Conservation (phyloP, 495 filamentous ascomycete species). For the Cercophora sp. region DNA sequence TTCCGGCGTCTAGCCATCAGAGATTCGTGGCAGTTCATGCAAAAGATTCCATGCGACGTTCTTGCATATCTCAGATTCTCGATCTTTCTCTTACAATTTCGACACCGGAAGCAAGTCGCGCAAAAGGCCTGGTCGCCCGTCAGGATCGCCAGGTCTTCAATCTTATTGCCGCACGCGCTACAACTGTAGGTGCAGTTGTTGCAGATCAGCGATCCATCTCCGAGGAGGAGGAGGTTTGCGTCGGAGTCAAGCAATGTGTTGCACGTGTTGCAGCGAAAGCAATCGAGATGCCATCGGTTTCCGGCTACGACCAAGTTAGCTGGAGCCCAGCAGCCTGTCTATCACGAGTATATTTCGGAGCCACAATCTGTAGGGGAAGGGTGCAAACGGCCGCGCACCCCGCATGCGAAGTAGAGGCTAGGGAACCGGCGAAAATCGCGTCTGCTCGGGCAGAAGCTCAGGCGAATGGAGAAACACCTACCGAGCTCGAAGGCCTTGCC, state of each 20-base stretch:
- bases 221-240: constrained; percentile 93
- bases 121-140: constrained; percentile 99
- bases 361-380: background rate
- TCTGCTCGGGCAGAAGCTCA: background rate
- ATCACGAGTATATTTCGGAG: no score
- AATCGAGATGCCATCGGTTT: constrained; percentile 98
- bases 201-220: constrained; percentile 96
- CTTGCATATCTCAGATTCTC: constrained; percentile 97
- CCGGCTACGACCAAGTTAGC: constrained; percentile 60
- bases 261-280: constrained; percentile 98
- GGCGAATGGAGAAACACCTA: no score
- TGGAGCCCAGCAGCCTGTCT: no score
- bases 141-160: constrained; percentile 95
- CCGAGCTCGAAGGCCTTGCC: constrained; percentile 97
- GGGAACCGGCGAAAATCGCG: no score
- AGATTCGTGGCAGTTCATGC: constrained; percentile 99
- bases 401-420: no score
- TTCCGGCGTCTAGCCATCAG: constrained; percentile 94
- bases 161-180: constrained; percentile 94
- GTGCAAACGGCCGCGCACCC: no score
- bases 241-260: constrained; percentile 94
- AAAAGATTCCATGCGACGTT: constrained; percentile 98
- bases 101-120: constrained; percentile 91
- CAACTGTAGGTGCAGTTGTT: constrained; percentile 99
- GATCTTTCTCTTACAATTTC: constrained; percentile 98